Conservation (phyloP, 139 green algal species). For the Chloropicon primus region DNA sequence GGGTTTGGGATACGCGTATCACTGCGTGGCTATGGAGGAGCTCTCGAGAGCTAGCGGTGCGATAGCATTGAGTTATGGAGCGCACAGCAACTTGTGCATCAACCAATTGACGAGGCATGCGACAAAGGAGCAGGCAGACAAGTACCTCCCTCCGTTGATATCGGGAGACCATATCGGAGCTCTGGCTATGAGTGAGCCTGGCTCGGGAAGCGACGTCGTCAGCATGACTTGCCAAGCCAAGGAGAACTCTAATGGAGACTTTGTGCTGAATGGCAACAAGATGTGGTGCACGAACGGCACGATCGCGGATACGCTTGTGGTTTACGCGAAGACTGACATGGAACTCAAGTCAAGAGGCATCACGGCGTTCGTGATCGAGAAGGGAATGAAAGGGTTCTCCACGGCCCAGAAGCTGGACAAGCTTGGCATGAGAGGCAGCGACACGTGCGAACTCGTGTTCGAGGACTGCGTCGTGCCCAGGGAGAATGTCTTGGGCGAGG, state of each 20-base stretch:
- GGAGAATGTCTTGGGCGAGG: constrained; percentile 73
- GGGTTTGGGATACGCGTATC: neutral
- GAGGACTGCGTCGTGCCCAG: constrained; percentile 67
- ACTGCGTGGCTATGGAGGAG: constrained; percentile 83
- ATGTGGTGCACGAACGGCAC: constrained; percentile 93
- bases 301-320: constrained; percentile 27
- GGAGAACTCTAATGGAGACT: constrained; percentile 29
- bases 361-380: constrained; percentile 87
- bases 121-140: constrained; percentile 43
- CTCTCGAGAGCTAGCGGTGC: constrained; percentile 62
- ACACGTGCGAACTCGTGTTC: constrained; percentile 83
- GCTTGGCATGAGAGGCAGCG: constrained; percentile 30
- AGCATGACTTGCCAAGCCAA: constrained; percentile 58
- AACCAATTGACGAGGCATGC: constrained; percentile 79
- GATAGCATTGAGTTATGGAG: constrained; percentile 74
- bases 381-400: constrained; percentile 51
- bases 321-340: constrained; percentile 82
- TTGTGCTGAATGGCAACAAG: constrained; percentile 79
- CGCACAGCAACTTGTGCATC: constrained; percentile 87
- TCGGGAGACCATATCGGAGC: constrained; percentile 75
- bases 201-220: constrained; percentile 71
- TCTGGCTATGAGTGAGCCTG: constrained; percentile 76
- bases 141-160: constrained; percentile 55
- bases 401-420: constrained; percentile 94
- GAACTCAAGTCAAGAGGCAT: constrained; percentile 60